Percentiles rank a stretch among this genome's conserved stretches.
Conservation (phyloP, 257 asterid genomes). For the Nicotiana undulata region DNA sequence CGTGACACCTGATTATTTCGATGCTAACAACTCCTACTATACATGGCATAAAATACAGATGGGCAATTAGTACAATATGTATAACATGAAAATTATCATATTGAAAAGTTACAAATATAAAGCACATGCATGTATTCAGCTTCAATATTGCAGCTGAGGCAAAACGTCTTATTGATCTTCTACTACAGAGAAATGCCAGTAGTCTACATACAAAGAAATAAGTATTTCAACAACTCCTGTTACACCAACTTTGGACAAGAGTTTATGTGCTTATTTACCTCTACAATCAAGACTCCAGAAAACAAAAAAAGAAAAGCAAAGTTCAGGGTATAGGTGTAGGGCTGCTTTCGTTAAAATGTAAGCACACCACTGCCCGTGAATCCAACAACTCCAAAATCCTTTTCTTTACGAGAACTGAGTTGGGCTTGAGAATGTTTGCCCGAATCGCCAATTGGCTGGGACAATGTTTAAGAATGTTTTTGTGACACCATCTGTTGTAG, state of each 20-base stretch:
- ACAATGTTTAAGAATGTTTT: conserved; percentile 36
- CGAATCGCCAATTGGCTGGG: conserved; percentile 70
- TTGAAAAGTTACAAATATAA: too few species aligned
- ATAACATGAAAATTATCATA: too few species aligned
- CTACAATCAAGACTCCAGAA: neutral
- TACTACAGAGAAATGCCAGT: too few species aligned
- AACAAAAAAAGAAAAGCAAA: conserved; percentile 23
- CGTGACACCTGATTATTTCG: too few species aligned
- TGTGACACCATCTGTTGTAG: conserved; percentile 14
- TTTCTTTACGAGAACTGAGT: conserved; percentile 33
- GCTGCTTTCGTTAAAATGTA: conserved; percentile 54
- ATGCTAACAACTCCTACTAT: too few species aligned
- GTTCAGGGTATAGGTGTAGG: conserved; percentile 12
- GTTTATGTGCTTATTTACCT: conserved; percentile 10
- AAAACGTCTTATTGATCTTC: too few species aligned
- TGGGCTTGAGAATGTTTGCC: conserved; percentile 49
- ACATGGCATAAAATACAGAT: too few species aligned
- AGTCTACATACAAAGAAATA: too few species aligned
- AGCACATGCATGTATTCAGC: too few species aligned
- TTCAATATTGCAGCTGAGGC: too few species aligned
- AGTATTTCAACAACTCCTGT: neutral
- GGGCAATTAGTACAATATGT: too few species aligned
- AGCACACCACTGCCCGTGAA: conserved; percentile 64
- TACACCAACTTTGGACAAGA: conserved; percentile 16
- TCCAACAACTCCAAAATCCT: conserved; percentile 20